Conservation (phyloP, 805 yeast genomes). For the Candida chilensis region DNA sequence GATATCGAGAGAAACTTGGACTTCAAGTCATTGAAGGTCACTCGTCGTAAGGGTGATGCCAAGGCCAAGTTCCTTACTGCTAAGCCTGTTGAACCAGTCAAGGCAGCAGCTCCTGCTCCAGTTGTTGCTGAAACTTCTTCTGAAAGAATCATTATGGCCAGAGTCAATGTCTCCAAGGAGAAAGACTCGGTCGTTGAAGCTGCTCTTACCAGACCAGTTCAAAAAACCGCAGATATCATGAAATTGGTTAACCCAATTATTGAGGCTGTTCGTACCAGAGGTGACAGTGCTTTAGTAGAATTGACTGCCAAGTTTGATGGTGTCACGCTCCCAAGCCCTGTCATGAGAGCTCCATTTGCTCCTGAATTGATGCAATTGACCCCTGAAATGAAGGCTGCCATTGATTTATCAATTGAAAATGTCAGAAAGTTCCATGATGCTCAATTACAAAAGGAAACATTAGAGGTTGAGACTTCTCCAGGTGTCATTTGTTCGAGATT, state of each 20-base stretch:
- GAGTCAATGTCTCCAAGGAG: constrained; percentile 31
- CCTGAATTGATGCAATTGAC: constrained; percentile 63
- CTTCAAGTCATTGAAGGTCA: constrained; percentile 74
- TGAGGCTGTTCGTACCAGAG: constrained; percentile 62
- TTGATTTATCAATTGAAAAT: constrained; percentile 84
- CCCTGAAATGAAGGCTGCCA: constrained; percentile 69
- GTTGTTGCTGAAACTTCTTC: constrained; percentile 9
- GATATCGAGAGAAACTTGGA: constrained; percentile 85
- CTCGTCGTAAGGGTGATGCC: constrained; percentile 95
- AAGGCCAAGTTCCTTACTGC: constrained; percentile 60
- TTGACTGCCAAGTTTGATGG: constrained; percentile 87
- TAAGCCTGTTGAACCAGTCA: constrained; percentile 8
- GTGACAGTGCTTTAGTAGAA: constrained; percentile 86
- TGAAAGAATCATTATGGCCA: constrained; percentile 39
- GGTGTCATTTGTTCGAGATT: constrained; percentile 94
- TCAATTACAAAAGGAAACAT: constrained; percentile 65
- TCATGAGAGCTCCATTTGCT: constrained; percentile 84
- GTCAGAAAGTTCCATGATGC: constrained; percentile 91
- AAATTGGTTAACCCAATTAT: constrained; percentile 86
- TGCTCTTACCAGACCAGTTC: constrained; percentile 90
- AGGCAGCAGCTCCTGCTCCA: constrained; percentile 6
- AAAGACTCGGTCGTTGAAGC: constrained; percentile 36
- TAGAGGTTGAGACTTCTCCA: constrained; percentile 85
- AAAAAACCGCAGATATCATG: constrained; percentile 88
- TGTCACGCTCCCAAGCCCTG: constrained; percentile 62